Percentiles rank a stretch among this genome's conserved stretches.
Conservation (phyloP, 352 stramenopile species). For the Globisporangium rhizosaccharum region DNA sequence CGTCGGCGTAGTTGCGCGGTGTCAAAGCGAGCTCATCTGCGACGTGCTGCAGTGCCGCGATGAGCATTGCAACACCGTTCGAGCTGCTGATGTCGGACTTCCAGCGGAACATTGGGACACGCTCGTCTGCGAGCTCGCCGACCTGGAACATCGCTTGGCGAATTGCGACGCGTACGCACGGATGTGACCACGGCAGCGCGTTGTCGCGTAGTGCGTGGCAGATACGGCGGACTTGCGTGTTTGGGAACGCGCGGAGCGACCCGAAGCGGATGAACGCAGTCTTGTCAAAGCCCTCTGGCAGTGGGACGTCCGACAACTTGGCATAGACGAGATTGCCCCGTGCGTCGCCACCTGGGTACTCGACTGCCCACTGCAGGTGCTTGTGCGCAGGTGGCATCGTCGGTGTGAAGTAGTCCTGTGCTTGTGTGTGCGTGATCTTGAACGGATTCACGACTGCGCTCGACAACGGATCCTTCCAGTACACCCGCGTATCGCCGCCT, state of each 20-base stretch:
- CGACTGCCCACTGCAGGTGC: conserved; percentile 36
- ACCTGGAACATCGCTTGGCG: conserved; percentile 44
- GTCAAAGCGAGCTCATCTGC: conserved; percentile 3
- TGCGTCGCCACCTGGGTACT: conserved; percentile 24
- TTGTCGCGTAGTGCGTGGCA: conserved; percentile 36
- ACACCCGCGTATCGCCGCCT: conserved; percentile 10
- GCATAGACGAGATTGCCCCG: conserved; percentile 48
- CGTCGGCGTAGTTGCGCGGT: conserved; percentile 7
- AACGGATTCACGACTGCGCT: conserved; percentile 28
- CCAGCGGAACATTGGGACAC: conserved; percentile 22
- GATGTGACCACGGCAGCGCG: conserved; percentile 34
- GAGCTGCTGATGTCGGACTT: conserved; percentile 31
- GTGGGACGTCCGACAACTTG: conserved; percentile 13
- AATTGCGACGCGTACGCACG: conserved; percentile 27
- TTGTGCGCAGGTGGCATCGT: conserved; percentile 15
- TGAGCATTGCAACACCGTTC: conserved; percentile 7
- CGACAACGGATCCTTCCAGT: conserved; percentile 19
- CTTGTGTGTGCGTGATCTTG: conserved; percentile 11
- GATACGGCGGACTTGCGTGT: conserved; percentile 44
- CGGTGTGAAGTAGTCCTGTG: conserved; percentile 29
- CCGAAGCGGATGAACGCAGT: conserved; percentile 25
- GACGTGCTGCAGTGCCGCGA: conserved; percentile 14
- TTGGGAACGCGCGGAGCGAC: conserved; percentile 36
- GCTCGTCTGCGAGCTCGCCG: conserved; percentile 28
- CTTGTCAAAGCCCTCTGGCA: conserved; percentile 21